A percentile compares a stretch with the other conserved stretches of the same genome.
These are phyloP conservation scores for Hortaea werneckii DNA, from an alignment of 2,329 filamentous ascomycete genomes.

Conservation along the genomic window DNA sequence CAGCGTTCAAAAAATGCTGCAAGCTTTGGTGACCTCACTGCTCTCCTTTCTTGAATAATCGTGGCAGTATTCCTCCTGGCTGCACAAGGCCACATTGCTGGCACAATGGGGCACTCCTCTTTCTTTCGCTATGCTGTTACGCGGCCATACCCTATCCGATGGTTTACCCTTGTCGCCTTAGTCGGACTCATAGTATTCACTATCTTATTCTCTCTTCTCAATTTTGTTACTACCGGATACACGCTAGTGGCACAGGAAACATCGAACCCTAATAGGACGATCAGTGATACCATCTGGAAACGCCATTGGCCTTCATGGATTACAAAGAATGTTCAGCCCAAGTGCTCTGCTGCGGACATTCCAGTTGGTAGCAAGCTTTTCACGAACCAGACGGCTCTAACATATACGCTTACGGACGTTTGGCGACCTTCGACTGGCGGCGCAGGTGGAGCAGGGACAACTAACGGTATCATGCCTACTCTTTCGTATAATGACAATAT, in stretches of 20 bases:
- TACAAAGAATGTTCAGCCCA: conserved; percentile 5
- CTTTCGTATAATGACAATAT: conserved; percentile 10
- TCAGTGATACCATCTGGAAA: conserved; percentile 2
- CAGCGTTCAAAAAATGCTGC: too few species aligned
- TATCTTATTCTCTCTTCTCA: conserved; percentile 10
- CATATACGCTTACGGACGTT: conserved; percentile 8
- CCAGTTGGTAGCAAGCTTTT: conserved; percentile 5
- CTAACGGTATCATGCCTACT: conserved; percentile 3
- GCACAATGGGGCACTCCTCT: not conserved
- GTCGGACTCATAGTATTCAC: conserved; percentile 3
- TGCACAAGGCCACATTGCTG: too few species aligned
- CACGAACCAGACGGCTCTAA: conserved; percentile 11
- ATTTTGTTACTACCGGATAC: conserved; percentile 7
- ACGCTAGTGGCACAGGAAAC: conserved; percentile 3
- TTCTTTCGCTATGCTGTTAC: conserved; percentile 8
- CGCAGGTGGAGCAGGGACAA: conserved; percentile 1
- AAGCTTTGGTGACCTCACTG: too few species aligned
- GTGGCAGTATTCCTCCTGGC: too few species aligned
- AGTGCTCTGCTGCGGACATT: conserved; percentile 6
- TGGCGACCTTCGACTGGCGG: conserved; percentile 1
- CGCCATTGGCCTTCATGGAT: conserved; percentile 6
- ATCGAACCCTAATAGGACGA: conserved; percentile 6
- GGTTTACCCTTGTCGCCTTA: conserved; percentile 8
- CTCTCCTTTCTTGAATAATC: too few species aligned
- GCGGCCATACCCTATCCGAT: conserved; percentile 7